Base-by-base conservation (phyloP, 1,139 yeast species). In the Diutina siamensis region DNA sequence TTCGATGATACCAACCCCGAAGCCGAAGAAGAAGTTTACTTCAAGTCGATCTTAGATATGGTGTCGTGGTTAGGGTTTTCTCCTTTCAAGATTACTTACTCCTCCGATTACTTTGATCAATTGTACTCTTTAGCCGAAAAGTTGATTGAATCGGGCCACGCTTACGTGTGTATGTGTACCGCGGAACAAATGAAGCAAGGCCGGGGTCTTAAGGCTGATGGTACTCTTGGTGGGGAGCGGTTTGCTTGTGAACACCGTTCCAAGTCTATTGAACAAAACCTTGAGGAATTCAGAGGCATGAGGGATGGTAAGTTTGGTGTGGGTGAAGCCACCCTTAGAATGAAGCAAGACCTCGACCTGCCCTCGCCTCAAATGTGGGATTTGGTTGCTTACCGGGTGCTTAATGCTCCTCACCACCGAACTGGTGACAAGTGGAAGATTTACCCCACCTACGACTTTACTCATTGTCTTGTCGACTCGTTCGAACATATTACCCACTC, bases 331-430 rank as follows among this genome's bases (percentile, higher is more conserved):
- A 87, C 89, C 4, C 72, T 94, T 59, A 81, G 99, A 68, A 92
- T 94, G 98, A 92, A 92, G 63, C 97, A 87, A 71, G 95, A 92
- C 61, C 69, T 92, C 52, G 62, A 65, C n/a, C 84, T 94, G 35
- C 95, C 96, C 53, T 85, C 87, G 54, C 98, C 98, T 19, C 98
- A 92, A 68, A 94, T 94, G 98, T 94, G 99, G 98, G 99, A 94
- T 65, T 76, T 92, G 55, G 94, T 92, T 49, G 98, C 98, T n/a
- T 94, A 94, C 68, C 79, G 99, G 63, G 96, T 94, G 7, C 72
- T 94, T 56, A 74, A 89, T 56, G 89, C 95, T 21, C 78, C 87
- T 27, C 98, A 94, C 65, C 95, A 92, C 64, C 82, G 98, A 67
- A 92, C 98, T 15, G 97, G 97, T 46, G 61, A 81, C 45, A 58